phyloP scores from a whole-genome alignment of 2,329 filamentous ascomycete genomes.

The Teratosphaeriaceae sp. region DNA sequence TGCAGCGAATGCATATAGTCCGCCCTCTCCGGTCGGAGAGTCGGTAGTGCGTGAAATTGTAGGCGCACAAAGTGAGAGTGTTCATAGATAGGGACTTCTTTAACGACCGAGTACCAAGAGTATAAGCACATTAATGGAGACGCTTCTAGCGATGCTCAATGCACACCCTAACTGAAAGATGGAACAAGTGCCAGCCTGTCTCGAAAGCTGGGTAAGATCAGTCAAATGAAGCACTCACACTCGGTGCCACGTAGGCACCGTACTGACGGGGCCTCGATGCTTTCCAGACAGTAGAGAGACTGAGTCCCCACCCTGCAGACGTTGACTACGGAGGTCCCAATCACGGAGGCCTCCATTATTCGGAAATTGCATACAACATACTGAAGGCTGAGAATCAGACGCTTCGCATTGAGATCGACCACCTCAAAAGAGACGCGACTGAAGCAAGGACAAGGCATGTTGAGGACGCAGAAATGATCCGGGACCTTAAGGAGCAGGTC shows the following conservation, averaged over 20 bases:
- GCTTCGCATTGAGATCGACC: background rate
- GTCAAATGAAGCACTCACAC: background rate
- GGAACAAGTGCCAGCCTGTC: background rate
- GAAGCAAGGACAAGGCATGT: background rate
- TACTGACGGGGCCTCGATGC: background rate
- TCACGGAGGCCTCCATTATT: background rate
- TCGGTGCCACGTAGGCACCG: background rate
- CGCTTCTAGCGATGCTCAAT: background rate
- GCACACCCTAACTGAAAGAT: background rate
- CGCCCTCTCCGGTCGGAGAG: background rate
- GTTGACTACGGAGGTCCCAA: background rate
- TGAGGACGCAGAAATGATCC: background rate
- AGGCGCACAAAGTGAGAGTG: background rate
- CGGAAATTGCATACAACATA: background rate
- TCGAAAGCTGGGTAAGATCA: background rate
- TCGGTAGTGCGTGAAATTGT: background rate
- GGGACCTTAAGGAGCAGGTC: background rate
- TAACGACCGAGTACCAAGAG: background rate
- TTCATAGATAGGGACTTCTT: background rate
- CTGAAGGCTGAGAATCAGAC: slow-evolving; percentile 1
- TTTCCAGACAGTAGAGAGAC: background rate
- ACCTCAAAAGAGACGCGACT: background rate
- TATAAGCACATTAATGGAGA: background rate
- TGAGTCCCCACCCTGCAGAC: background rate
- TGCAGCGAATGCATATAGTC: background rate